Evolutionary conservation across 257 asterid species (phyloP).

Genomic region (Scutellaria baicalensis): DNA sequence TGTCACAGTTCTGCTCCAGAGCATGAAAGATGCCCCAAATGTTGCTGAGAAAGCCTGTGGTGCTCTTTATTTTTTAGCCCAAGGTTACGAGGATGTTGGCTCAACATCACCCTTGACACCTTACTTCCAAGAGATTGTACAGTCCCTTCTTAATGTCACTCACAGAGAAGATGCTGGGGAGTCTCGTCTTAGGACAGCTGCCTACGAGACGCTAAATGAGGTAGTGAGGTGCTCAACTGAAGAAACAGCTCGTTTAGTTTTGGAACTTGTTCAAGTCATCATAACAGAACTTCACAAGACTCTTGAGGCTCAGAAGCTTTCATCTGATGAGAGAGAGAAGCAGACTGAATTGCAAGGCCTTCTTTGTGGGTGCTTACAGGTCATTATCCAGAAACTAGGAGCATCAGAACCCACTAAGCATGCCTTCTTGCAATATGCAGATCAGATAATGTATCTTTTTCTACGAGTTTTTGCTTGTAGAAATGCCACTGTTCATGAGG

Average conservation of each 20-base stretch:
- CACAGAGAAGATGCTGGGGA: neutral
- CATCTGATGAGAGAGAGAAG: slow-evolving; percentile 6
- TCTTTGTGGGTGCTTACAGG: slow-evolving; percentile 1
- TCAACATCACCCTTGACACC: neutral
- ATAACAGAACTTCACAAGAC: neutral
- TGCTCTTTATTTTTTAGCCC: slow-evolving; percentile 3
- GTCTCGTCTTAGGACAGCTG: neutral
- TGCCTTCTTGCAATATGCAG: neutral
- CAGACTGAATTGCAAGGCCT: neutral
- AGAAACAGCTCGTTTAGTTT: neutral
- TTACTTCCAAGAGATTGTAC: neutral
- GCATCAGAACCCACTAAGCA: neutral
- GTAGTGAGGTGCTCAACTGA: neutral
- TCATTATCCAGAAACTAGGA: neutral
- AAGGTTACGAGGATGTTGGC: slow-evolving; percentile 1
- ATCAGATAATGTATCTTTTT: neutral
- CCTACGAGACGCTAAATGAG: neutral
- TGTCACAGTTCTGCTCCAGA: neutral
- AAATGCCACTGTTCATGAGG: neutral
- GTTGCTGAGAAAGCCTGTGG: slow-evolving; percentile 5
- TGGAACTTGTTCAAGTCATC: neutral
- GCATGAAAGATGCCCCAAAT: neutral
- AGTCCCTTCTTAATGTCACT: neutral
- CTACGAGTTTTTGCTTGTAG: neutral
- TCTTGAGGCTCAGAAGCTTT: neutral